Conservation (phyloP, 306 rosid species). For the Rosa multiflora region DNA sequence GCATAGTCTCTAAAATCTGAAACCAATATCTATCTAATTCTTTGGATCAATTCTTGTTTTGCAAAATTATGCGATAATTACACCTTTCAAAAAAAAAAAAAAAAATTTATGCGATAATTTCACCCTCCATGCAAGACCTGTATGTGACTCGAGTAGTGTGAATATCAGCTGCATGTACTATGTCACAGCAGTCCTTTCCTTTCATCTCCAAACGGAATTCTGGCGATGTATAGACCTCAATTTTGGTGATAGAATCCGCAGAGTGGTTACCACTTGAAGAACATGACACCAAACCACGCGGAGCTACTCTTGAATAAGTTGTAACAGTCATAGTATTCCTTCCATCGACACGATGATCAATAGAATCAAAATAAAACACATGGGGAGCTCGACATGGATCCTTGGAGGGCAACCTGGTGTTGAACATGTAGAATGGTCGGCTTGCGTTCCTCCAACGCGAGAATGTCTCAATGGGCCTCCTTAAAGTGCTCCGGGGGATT, state of each 20-base stretch:
- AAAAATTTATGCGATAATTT: conserved; percentile 37
- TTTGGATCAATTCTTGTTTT: no score
- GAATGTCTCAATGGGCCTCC: conserved; percentile 48
- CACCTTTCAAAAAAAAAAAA: background rate
- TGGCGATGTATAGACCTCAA: conserved; percentile 37
- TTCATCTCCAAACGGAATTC: conserved; percentile 29
- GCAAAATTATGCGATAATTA: background rate
- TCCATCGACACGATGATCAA: background rate
- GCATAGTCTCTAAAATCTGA: no score
- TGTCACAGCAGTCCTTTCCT: conserved; percentile 51
- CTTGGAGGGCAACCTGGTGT: conserved; percentile 30
- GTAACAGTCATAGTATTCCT: conserved; percentile 16
- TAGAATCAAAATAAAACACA: conserved; percentile 32
- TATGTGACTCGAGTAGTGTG: conserved; percentile 37
- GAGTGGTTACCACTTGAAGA: conserved; percentile 33
- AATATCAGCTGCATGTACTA: background rate
- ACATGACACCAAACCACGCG: conserved; percentile 36
- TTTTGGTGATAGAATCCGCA: conserved; percentile 37
- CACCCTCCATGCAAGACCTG: conserved; percentile 39
- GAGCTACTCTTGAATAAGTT: conserved; percentile 27
- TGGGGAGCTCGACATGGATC: conserved; percentile 56
- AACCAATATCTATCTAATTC: background rate
- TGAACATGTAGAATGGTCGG: conserved; percentile 45
- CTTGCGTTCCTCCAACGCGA: conserved; percentile 27
- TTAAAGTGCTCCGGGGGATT: conserved; percentile 31